Evolutionary conservation across 75 land plant genomes (phyloP).

Genomic region (Picea sitchensis): DNA sequence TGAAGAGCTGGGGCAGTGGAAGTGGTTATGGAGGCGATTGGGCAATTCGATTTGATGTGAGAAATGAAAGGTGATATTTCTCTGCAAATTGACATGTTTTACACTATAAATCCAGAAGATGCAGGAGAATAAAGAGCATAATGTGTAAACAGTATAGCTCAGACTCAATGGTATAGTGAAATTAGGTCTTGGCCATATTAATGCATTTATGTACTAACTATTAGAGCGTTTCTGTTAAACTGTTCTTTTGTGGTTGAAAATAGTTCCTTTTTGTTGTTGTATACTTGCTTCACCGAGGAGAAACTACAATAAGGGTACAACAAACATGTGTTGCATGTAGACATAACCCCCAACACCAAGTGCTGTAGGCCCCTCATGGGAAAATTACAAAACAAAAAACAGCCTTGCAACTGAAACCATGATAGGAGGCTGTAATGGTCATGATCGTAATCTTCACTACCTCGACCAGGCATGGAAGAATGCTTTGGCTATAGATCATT

Average conservation of each 20-base stretch:
- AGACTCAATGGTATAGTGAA: background rate
- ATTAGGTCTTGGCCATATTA: background rate
- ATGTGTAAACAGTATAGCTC: background rate
- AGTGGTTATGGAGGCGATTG: conserved; percentile 99
- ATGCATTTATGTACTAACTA: background rate
- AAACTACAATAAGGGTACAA: background rate
- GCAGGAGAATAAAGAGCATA: background rate
- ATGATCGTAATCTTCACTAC: too few relatives aligned
- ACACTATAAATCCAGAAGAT: background rate
- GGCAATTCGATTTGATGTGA: conserved; percentile 70
- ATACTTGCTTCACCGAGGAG: background rate
- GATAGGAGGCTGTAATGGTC: too few relatives aligned
- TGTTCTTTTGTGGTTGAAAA: background rate
- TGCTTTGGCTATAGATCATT: too few relatives aligned
- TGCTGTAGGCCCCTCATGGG: too few relatives aligned
- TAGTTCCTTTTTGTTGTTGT: background rate
- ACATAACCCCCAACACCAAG: too few relatives aligned
- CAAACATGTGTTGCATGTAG: background rate
- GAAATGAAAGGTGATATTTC: conserved; percentile 37
- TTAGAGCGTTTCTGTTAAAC: background rate
- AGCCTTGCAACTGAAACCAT: too few relatives aligned
- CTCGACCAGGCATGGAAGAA: too few relatives aligned
- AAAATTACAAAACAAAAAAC: too few relatives aligned
- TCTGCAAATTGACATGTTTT: background rate
- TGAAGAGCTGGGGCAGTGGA: conserved; percentile 54